Evolutionary conservation across 1,284 basidiomycete genomes (phyloP).

Genomic region (Apiotrichum gamsii): DNA sequence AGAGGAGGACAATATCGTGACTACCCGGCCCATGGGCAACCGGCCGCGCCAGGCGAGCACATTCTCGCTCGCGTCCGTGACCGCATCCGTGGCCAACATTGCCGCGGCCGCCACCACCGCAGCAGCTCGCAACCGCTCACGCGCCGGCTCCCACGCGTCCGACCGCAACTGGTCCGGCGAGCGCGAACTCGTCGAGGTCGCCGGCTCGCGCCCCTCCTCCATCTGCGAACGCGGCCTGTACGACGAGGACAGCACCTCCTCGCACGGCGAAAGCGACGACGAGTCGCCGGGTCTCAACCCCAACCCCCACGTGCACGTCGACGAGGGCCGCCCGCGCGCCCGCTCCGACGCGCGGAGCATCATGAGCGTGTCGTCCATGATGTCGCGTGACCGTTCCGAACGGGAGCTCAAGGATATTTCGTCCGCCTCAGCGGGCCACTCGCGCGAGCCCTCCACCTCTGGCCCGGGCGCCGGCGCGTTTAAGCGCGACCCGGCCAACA

Average conservation of each 20-base stretch:
- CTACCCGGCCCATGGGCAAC: conserved; percentile 21
- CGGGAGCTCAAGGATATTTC: no score
- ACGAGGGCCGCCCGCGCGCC: conserved; percentile 5
- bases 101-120: conserved; percentile 39
- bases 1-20: conserved; percentile 4
- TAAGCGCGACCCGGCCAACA: conserved; percentile 7
- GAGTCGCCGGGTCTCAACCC: conserved; percentile 39
- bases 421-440: no score
- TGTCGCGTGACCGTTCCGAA: conserved; percentile 2
- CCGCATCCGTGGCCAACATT: conserved; percentile 58
- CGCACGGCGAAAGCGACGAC: conserved; percentile 9
- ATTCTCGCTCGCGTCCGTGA: conserved; percentile 73
- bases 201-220: conserved; percentile 33
- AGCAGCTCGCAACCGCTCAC: conserved; percentile 32
- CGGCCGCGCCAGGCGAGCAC: conserved; percentile 61
- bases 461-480: no score
- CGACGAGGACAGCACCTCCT: background rate
- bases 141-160: conserved; percentile 51
- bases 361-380: conserved; percentile 15
- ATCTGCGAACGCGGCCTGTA: conserved; percentile 28
- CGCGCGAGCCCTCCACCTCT: no score
- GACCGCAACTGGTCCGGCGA: conserved; percentile 20
- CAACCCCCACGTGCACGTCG: conserved; percentile 24
- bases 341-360: conserved; percentile 10
- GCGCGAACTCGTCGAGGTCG: conserved; percentile 42